A percentile compares a stretch with the other conserved stretches of the same genome.
Conservation (phyloP, 371 early-diverging fungal genomes). For the Blakeslea trispora region DNA sequence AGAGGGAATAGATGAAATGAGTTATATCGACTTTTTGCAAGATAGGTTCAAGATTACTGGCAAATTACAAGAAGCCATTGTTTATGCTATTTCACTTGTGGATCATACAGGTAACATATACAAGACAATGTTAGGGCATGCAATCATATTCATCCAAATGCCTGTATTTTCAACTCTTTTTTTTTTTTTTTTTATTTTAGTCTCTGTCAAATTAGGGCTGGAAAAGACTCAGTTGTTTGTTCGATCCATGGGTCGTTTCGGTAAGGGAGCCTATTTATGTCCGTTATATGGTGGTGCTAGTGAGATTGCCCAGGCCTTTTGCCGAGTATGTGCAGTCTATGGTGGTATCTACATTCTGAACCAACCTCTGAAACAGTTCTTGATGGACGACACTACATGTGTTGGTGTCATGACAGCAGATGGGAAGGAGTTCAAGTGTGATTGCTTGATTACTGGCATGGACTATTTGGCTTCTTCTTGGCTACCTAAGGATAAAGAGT, state of each 20-base stretch:
- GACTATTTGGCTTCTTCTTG: constrained; percentile 53
- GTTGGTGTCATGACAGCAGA: constrained; percentile 48
- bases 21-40: constrained; percentile 54
- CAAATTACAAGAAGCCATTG: constrained; percentile 65
- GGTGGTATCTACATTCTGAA: constrained; percentile 88
- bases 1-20: constrained; percentile 30
- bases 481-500: constrained; percentile 31
- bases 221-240: constrained; percentile 68
- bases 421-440: constrained; percentile 46
- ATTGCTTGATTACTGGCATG: constrained; percentile 52
- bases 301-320: constrained; percentile 92
- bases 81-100: constrained; percentile 75
- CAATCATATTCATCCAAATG: too few relatives aligned
- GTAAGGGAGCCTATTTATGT: constrained; percentile 79
- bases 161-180: too few relatives aligned
- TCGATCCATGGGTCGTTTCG: constrained; percentile 86
- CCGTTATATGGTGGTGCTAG: constrained; percentile 90
- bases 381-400: constrained; percentile 39
- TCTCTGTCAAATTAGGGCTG: constrained; percentile 64
- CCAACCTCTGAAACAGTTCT: constrained; percentile 41
- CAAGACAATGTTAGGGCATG: too few relatives aligned
- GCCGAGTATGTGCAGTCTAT: constrained; percentile 86
- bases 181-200: too few relatives aligned
- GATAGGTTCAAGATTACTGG: constrained; percentile 68
- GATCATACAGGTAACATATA: constrained; percentile 41